Percentiles rank a stretch among this genome's conserved stretches.
Evolutionary conservation across 108 stramenopile species (phyloP).

Genomic region (Aureococcus anophagefferens): DNA sequence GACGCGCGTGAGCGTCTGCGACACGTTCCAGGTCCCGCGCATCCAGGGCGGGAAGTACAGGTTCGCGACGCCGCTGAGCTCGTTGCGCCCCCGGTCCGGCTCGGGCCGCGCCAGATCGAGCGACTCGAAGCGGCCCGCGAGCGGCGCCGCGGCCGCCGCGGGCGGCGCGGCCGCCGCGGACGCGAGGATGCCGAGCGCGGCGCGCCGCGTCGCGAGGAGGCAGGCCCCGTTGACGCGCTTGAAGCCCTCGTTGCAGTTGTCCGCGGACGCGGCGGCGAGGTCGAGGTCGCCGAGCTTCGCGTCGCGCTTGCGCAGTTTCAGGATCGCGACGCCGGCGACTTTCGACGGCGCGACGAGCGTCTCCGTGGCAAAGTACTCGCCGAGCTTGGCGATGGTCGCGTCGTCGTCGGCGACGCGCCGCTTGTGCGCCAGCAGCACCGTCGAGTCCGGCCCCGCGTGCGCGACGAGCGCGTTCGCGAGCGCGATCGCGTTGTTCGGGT

Average conservation of each 20-base stretch:
- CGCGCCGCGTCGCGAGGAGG: background rate
- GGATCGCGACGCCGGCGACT: background rate
- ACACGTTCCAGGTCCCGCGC: constrained; percentile 61
- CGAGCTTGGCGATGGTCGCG: background rate
- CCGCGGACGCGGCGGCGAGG: background rate
- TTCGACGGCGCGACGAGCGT: background rate
- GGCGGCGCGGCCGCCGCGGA: too few species aligned
- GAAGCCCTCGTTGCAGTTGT: background rate
- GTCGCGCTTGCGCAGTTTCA: background rate
- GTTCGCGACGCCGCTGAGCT: too few species aligned
- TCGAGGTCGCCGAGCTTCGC: background rate
- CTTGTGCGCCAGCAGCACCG: background rate
- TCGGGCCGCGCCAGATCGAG: too few species aligned
- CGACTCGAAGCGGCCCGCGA: too few species aligned
- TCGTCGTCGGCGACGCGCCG: background rate
- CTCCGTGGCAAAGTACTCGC: background rate
- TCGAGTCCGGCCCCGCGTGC: background rate
- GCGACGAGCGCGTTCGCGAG: background rate
- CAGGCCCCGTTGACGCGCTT: background rate
- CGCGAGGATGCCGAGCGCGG: too few species aligned
- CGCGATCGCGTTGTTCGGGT: background rate
- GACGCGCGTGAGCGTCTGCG: constrained; percentile 52
- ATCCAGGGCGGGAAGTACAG: constrained; percentile 44
- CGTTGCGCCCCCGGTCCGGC: too few species aligned
- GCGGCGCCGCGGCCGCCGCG: too few species aligned